Evolutionary conservation across 2,329 filamentous ascomycete genomes (phyloP), one percentile per base, ranked within the genome.

Genomic region (Phialocephala subalpina): DNA sequence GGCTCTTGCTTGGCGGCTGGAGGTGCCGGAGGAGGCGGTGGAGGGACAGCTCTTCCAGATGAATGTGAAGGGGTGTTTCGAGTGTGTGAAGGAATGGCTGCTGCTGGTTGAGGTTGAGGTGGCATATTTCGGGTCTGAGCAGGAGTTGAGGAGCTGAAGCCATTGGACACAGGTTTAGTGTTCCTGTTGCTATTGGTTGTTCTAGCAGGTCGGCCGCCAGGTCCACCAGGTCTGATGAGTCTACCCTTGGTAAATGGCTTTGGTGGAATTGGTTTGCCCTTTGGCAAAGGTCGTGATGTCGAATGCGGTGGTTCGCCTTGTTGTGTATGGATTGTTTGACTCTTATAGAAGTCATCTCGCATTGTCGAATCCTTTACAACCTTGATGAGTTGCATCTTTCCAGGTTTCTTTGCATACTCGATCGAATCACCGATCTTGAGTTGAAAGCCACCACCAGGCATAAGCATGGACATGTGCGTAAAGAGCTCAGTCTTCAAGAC

Each of bases 401-500:
- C 93, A 0, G 96, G 96, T 80, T 99, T 99, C 86, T 98, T 99
- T 76, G 95, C 94, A 79, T 97, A 99, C 77, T 97, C 93, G 72
- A 99, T 94, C 66, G 85, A 86, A 33, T 96, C 90, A n/a, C 83
- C 88, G 68, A 98, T 91, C 79, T 92, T 93, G 57, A 99, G 81
- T 76, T 90, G 93, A 76, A 97, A 87, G 11, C 92, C 90, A 9
- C 92, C 90, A 11, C 92, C 75, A 55, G 92, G 90, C 79, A 97
- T 92, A 60, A 89, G 88, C 59, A 88, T 89, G 76, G 90, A 89
- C 81, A 99, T 89, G 69, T 97, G 94, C 0, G 95, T 97, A 76
- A 98, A 97, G 79, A 99, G 90, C 76, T 99, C 96, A 0, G 96
- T 99, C 83, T 99, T 99, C 79, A 99, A 89, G 22, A 97, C 82